Base-by-base conservation (phyloP, 106 monocot genomes). In the Vanilla planifolia region DNA sequence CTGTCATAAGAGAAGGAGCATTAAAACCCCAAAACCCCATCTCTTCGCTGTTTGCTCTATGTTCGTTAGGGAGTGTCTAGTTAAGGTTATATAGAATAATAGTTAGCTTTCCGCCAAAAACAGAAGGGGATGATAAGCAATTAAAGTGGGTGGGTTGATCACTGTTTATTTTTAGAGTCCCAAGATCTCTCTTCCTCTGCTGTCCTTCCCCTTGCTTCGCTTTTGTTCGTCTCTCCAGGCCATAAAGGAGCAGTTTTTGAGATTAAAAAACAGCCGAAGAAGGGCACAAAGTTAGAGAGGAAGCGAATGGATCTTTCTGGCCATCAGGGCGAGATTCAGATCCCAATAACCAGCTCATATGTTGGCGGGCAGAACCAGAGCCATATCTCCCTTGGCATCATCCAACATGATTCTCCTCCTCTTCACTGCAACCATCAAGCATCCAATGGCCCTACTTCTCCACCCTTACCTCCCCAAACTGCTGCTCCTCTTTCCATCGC, bases 301-400 rank as follows among this genome's bases (percentile, higher is more conserved):
- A 8, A 67, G 37, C 36, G 73, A 48, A 84, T 79, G 79, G 75
- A 84, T 72, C 79, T 79, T 75, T 68, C 79, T 48, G 53, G 68
- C 8, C 60, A 68, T 57, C 69, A 79, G 57, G 78, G 66, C 22
- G 75, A 79, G 45, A 75, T 80, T 51, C 61, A 79, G 66, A 84
- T 84, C 68, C 84, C 84, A 68, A 79, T 84, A 53, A 67, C 46
- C 71, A 84, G 61, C 77, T 65, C 70, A 9, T 82, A 71, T 47
- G 60, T 60, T 30, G 66, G 70, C n/a, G 40, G 40, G 8, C 70
- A 70, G 8, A 51, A 43, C 45, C 74, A 72, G 19, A 48, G 58
- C 45, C 63, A 67, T 4, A 36, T 2, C 65, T 45, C 40, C 48
- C 57, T 33, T 16, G 3, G 14, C 9, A 16, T 19, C 56, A 4